Base-by-base conservation (phyloP, 2,329 filamentous ascomycete genomes). In the Penicillium brasilianum region DNA sequence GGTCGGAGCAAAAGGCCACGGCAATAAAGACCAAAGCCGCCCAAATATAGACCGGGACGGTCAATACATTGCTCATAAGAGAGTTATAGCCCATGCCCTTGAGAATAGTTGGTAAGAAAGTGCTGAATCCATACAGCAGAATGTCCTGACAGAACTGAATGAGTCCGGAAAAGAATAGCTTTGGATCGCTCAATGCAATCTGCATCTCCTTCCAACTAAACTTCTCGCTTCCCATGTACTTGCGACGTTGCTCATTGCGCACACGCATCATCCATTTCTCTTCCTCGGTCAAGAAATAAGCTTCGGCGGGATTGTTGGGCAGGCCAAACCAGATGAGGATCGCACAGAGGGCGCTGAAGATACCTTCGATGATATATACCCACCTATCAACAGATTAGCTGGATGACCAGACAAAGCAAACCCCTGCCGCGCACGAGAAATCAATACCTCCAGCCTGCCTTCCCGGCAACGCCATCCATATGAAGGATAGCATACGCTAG, bases 101-200 rank as follows among this genome's bases (percentile, higher is more conserved):
- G 51, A 87, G 76, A 64, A 88, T 87, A 1, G 81, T 81, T 2
- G 85, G 85, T 4, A 86, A 73, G 68, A 87, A 87, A 10, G 83
- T 86, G 64, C 80, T 82, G 71, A 87, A 86, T n/a, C 84, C 84
- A 66, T 85, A 86, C 0, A 84, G 75, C 46, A 84, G 72, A 28
- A 83, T 82, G 59, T 84, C 81, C 59, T 82, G 79, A 54, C 81
- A 84, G 69, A 85, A 84, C 50, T 84, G 82, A 18, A 82, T 82
- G 25, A 72, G 62, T 5, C 78, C 80, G 59, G 79, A 83, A 49
- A 85, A 71, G 58, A 81, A 83, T 2, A 85, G 68, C 65, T 86
- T 87, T 1, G 80, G 80, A 59, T 87, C 85, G 13, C 69, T 72
- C 8, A 84, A 61, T 0, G 79, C 82, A 22, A 80, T 80, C 44